A percentile compares a stretch with the other conserved stretches of the same genome.
Evolutionary conservation across 108 stramenopile species (phyloP).

Genomic region (Aurantiochytrium sp.): DNA sequence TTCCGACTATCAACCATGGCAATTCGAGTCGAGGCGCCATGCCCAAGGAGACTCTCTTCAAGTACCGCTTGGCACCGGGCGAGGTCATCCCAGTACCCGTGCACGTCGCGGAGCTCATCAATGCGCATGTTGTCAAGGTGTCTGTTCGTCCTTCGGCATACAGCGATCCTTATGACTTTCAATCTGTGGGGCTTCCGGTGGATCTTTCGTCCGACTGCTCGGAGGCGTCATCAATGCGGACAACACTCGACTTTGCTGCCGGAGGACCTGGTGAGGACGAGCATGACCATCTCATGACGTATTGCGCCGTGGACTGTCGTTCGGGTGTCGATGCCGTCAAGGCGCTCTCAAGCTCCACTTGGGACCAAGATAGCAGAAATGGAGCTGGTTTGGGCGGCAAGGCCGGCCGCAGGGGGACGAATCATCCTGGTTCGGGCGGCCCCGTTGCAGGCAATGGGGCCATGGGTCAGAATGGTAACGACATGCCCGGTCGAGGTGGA

Average conservation of each 20-base stretch:
- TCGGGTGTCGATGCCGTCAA: background rate
- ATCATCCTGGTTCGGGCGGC: no score
- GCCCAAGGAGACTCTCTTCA: background rate
- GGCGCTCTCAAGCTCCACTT: background rate
- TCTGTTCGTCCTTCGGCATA: background rate
- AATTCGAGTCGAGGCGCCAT: background rate
- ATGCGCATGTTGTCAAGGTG: background rate
- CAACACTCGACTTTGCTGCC: background rate
- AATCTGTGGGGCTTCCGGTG: background rate
- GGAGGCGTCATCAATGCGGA: background rate
- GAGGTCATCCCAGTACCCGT: constrained; percentile 1
- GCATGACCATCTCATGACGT: background rate
- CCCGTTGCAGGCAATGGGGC: no score
- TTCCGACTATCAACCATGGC: background rate
- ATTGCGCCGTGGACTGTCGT: constrained; percentile 10
- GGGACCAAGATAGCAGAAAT: background rate
- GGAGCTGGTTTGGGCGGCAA: background rate
- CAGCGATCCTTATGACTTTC: background rate
- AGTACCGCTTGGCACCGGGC: background rate
- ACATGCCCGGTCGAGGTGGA: no score
- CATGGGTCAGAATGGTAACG: no score
- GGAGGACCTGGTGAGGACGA: background rate
- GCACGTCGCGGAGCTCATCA: background rate
- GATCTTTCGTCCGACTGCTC: background rate
- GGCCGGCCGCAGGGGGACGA: no score